phyloP scores from a whole-genome alignment of 495 filamentous ascomycete species.

The Bryoglossum gracile region DNA sequence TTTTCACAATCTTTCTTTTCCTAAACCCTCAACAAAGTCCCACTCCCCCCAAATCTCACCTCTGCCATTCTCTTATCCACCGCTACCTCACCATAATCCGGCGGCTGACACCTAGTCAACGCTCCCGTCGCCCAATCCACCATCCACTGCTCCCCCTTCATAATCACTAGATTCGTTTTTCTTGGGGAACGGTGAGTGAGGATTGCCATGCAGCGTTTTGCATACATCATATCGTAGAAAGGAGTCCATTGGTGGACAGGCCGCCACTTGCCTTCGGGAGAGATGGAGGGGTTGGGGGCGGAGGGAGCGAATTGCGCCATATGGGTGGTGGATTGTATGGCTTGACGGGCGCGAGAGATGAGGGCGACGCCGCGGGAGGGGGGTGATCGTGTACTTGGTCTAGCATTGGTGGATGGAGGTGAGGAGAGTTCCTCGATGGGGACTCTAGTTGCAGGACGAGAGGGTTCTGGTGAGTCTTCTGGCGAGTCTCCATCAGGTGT shows the following conservation, averaged over 20 bases:
- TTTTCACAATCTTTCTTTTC: too few species aligned
- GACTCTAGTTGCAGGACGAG: too few species aligned
- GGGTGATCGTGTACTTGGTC: not conserved
- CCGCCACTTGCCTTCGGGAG: conserved; percentile 40
- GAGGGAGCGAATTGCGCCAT: conserved; percentile 3
- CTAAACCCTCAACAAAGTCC: too few species aligned
- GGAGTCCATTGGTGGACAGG: conserved; percentile 38
- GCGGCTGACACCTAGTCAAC: conserved; percentile 36
- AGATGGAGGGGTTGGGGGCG: conserved; percentile 11
- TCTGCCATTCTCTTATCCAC: not conserved
- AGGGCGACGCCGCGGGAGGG: not conserved
- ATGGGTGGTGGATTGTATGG: conserved; percentile 11
- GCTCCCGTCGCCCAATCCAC: conserved; percentile 41
- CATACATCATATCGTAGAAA: conserved; percentile 46
- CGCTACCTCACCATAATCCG: conserved; percentile 16
- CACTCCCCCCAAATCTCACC: too few species aligned
- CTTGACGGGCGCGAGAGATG: conserved; percentile 14
- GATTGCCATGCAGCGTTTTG: conserved; percentile 45
- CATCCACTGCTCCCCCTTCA: conserved; percentile 38
- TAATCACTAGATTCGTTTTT: conserved; percentile 39
- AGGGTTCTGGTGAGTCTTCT: not conserved
- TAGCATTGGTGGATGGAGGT: not conserved
- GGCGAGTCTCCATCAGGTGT: not conserved
- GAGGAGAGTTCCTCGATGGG: not conserved
- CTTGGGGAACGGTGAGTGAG: conserved; percentile 38